Evolutionary conservation across 768 basidiomycete species (phyloP).

Genomic region (Trametes cubensis): DNA sequence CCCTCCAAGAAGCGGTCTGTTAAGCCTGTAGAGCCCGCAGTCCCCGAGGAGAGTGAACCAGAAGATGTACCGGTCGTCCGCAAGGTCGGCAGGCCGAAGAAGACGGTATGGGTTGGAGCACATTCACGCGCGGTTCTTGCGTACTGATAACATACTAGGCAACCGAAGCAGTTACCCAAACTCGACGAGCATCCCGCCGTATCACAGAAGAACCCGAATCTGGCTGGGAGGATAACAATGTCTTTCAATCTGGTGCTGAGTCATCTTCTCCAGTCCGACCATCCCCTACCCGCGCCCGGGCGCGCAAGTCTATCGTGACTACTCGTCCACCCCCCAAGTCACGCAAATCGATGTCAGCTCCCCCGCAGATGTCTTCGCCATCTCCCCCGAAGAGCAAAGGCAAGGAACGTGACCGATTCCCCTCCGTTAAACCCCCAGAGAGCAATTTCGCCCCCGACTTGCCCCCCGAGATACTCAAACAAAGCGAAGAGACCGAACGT

Average conservation of each 20-base stretch:
- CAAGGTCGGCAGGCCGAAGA: constrained; percentile 64
- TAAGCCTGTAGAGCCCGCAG: constrained; percentile 44
- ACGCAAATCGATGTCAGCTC: constrained; percentile 71
- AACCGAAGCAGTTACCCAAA: constrained; percentile 52
- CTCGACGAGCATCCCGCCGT: constrained; percentile 53
- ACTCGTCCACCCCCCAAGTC: constrained; percentile 45
- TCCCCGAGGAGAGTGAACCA: constrained; percentile 77
- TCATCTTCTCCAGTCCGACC: constrained; percentile 78
- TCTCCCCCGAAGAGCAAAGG: constrained; percentile 26
- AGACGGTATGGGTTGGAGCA: constrained; percentile 45
- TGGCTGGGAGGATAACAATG: constrained; percentile 90
- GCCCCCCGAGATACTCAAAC: constrained; percentile 37
- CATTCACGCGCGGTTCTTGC: neutral
- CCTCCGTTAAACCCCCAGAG: constrained; percentile 46
- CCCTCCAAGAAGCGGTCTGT: constrained; percentile 40
- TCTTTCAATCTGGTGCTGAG: constrained; percentile 89
- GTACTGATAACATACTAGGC: constrained; percentile 35
- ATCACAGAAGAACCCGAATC: constrained; percentile 46
- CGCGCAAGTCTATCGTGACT: constrained; percentile 46
- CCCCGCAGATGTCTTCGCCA: constrained; percentile 31
- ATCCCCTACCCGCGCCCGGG: constrained; percentile 48
- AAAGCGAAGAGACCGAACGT: constrained; percentile 28
- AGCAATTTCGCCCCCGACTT: constrained; percentile 61
- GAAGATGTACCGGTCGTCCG: constrained; percentile 63
- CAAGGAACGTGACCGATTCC: constrained; percentile 15